phyloP scores from a whole-genome alignment of 441 rosid genomes.

The Theobroma grandiflorum region DNA sequence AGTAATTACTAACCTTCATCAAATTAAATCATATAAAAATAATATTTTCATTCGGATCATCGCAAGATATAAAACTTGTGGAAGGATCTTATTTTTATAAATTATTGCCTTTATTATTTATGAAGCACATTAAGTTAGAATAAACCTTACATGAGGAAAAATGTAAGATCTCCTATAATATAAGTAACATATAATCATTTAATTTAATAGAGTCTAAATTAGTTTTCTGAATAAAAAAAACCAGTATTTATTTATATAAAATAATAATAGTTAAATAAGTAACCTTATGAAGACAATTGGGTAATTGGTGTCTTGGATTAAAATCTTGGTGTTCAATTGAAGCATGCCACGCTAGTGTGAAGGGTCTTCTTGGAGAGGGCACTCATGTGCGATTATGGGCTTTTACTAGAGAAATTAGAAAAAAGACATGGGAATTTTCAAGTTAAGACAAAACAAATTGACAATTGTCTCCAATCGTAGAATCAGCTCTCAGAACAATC shows the following conservation, averaged over 20 bases:
- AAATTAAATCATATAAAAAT: background rate
- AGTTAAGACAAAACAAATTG: slow-evolving; percentile 28
- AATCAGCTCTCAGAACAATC: background rate
- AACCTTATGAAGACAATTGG: background rate
- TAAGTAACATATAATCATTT: background rate
- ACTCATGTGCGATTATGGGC: slow-evolving; percentile 19
- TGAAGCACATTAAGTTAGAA: background rate
- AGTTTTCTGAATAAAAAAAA: too few species aligned
- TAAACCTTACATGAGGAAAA: background rate
- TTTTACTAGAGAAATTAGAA: background rate
- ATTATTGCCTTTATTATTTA: background rate
- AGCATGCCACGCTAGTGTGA: slow-evolving; percentile 12
- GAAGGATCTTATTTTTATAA: background rate
- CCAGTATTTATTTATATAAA: too few species aligned
- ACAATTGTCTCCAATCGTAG: slow-evolving; percentile 7
- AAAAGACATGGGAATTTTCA: background rate
- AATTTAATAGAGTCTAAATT: background rate
- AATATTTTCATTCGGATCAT: background rate
- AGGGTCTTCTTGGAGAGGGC: background rate
- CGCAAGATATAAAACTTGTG: background rate
- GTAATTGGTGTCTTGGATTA: background rate
- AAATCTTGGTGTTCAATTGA: background rate
- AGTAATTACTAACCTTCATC: background rate
- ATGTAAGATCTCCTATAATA: background rate
- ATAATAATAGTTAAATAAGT: too few species aligned